Base-by-base conservation (phyloP, 495 filamentous ascomycete genomes). In the Trichoderma erinaceum region DNA sequence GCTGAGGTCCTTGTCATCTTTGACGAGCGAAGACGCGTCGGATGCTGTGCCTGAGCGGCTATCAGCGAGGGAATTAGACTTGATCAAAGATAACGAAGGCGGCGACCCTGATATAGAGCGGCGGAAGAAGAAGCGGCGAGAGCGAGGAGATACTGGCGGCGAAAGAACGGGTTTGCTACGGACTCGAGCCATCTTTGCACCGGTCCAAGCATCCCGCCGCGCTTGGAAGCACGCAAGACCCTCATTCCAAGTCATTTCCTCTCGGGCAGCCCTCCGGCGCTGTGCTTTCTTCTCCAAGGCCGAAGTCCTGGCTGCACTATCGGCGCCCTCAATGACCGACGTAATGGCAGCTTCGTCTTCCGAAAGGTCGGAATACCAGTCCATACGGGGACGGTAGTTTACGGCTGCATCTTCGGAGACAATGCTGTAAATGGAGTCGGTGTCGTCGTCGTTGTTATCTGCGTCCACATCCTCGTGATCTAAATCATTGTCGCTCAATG, bases 181-280 rank as follows among this genome's bases (percentile, higher is more conserved):
- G 50, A 83, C 74, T 44, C 80, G 79, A 27, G 74, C 80, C 23
- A 76, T 78, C 65, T 77, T 80, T 3, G 93, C 95, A n/a, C 89
- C 89, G 13, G 92, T 90, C 95, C 95, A 99, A 18, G 86, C 89
- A 78, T 97, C 86, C 50, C 95, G 85, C 65, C 91, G 81, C 43
- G 85, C 85, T 61, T 87, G 81, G 79, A 89, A 99, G 70, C 87
- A 88, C 61, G 86, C 82, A 50, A 99, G 74, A 0, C 95, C 95
- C 25, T 86, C 80, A 70, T 97, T 98, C 90, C 90, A 96, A 21
- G 76, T 74, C 83, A 91, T 86, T 74, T 98, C 94, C 43, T 90
- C 89, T 65, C 90, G 83, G 66, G 90, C 74, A 12, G 79, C 82
- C 70, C 84, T 81, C 70, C 90, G 81, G 69, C 86, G 85, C 66